Evolutionary conservation across 75 land plant species (phyloP), one percentile per base, ranked within the genome.

Genomic region (Pseudotsuga menziesii): DNA sequence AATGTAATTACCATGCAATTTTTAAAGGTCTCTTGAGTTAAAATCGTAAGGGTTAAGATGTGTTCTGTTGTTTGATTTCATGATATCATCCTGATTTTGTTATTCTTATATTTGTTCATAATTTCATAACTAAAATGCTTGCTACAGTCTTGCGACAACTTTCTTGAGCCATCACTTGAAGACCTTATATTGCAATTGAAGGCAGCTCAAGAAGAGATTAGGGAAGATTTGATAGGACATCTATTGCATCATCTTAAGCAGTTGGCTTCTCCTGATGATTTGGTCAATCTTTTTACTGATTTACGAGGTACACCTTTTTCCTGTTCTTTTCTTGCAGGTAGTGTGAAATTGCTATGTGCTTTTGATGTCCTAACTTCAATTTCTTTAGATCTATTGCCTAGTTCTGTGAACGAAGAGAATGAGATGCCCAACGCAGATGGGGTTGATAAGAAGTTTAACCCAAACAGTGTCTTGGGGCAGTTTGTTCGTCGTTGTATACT

Each of bases 401-500:
- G 83, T 4, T 64, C 83, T 55, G 54, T 77, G n/a, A 80, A 80
- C 62, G 71, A 58, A 27, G 77, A 79, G 14, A 58, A 75, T 35
- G 94, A 90, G n/a, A 63, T 80, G 0, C 74, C 78, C 56, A 59
- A 78, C 36, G n/a, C 83, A 17, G 94, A 90, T 48, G 99, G 89
- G 58, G 89, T 89, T n/a, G 91, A 88, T 25, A 80, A 91, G 67
- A 75, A 82, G 77, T 77, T 97, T 83, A 93, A 97, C 36, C 88
- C 91, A 14, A 85, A 76, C 67, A 94, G 98, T 76, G 80, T 79
- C 57, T 69, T 92, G 48, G 99, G 99, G 16, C 80, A 88, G 64
- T 94, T 89, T 83, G 76, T 97, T n/a, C 89, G 99, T 3, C 86
- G 93, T 39, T 97, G 99, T 62, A 79, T 90, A 62, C 89, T 97